Evolutionary conservation across 495 filamentous ascomycete genomes (phyloP), one percentile per base, ranked within the genome.

Genomic region (Penicillium maclennaniae): DNA sequence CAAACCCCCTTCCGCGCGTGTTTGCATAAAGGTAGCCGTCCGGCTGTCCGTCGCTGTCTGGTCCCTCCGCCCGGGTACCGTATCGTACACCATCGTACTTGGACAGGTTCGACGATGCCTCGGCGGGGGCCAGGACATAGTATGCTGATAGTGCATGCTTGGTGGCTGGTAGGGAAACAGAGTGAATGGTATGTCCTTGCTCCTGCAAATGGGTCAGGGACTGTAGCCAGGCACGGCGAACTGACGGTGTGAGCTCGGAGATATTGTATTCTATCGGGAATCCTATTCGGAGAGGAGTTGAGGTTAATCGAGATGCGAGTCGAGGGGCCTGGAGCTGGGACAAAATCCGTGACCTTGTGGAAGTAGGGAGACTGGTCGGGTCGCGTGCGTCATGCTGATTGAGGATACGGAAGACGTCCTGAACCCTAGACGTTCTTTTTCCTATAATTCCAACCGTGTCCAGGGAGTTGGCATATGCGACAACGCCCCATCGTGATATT

Each of bases 1-100:
- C 93, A 53, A 99, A 91, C 0, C 84, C 83, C 31, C 73, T 61
- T 7, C 83, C 85, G 27, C 93, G 78, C 0, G 87, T 92, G 8
- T 74, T 72, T 3, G 91, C 81, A 61, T 90, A 98, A 6, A 97
- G 77, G 27, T 87, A 83, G 10, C 71, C 66, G 69, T 74, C 51
- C 47, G 72, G 31, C 51, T 59, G 39, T 52, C 60, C n/a, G 25
- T 61, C 58, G 45, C 55, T 60, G 31, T 71, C 63, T 16, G 62
- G 53, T 10, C 60, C 67, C 7, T 66, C 62, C 14, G 61, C 57
- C 21, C 83, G 80, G 40, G 69, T 75, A 3, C 93, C 93, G 66
- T 96, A 99, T 15, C 93, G 86, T 10, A 97, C 80, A 7, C 95
- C 93, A 61, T 99, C 93, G 66, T 96, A 99, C 69, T 93, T 96